Evolutionary conservation across 2,329 filamentous ascomycete genomes (phyloP).

Genomic region (Scedosporium dehoogii): DNA sequence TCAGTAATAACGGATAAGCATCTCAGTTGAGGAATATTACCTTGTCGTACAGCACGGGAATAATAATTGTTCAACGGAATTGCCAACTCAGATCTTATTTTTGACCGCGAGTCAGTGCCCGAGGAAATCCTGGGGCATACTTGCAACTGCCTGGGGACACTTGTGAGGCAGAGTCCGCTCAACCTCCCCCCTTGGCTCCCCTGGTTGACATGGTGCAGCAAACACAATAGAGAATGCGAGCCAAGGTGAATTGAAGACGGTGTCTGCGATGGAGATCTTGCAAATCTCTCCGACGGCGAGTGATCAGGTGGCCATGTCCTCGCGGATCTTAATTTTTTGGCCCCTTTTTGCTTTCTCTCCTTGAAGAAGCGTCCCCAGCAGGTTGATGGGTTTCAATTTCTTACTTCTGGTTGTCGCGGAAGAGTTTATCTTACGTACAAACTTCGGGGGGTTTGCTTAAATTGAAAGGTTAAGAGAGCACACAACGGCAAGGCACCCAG

Average conservation of each 20-base stretch:
- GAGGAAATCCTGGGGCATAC: no score
- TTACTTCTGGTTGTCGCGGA: neutral
- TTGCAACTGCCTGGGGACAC: no score
- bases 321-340: neutral
- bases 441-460: neutral
- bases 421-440: constrained; percentile 2
- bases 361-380: neutral
- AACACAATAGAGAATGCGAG: neutral
- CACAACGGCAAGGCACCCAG: neutral
- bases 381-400: neutral
- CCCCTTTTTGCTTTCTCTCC: neutral
- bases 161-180: no score
- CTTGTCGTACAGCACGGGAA: no score
- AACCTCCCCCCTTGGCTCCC: no score
- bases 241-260: neutral
- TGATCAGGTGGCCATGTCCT: neutral
- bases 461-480: neutral
- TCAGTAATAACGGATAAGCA: no score
- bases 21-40: no score
- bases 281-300: neutral
- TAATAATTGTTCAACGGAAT: no score
- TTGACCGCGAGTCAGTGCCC: no score
- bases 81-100: no score
- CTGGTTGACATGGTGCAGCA: neutral
- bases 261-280: neutral